phyloP scores from a whole-genome alignment of 1,139 yeast genomes.

The Sugiyamaella castrensis region DNA sequence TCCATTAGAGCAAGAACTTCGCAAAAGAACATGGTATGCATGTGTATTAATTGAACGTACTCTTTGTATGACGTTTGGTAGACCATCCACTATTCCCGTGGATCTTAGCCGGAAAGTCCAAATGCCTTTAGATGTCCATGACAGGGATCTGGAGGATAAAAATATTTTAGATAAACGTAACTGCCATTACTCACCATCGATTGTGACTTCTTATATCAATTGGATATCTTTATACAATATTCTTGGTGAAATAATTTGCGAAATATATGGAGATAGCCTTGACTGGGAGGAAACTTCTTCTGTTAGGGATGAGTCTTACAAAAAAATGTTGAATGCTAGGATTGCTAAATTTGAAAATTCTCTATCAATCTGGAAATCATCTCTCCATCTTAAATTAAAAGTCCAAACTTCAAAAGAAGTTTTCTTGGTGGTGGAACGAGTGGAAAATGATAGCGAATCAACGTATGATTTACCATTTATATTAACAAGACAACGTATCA shows the following conservation, averaged over 20 bases:
- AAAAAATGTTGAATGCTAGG: background rate
- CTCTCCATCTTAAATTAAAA: background rate
- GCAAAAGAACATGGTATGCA: constrained; percentile 12
- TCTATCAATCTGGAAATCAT: background rate
- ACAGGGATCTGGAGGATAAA: background rate
- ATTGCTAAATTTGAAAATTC: constrained; percentile 2
- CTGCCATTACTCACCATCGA: background rate
- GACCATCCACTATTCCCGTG: background rate
- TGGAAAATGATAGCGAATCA: background rate
- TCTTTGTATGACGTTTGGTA: constrained; percentile 8
- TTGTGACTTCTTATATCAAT: background rate
- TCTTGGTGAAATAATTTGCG: background rate
- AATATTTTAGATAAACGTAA: background rate
- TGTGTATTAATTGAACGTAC: constrained; percentile 9
- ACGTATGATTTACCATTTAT: background rate
- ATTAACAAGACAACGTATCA: background rate
- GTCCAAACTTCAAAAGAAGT: background rate
- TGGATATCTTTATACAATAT: background rate
- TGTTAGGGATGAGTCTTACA: background rate
- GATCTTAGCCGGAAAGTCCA: background rate
- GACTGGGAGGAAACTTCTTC: constrained; percentile 2
- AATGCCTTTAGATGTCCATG: constrained; percentile 3
- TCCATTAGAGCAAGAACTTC: constrained; percentile 2
- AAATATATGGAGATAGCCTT: background rate
- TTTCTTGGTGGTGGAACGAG: background rate